phyloP scores from a whole-genome alignment of 108 stramenopile genomes.

The Skeletonema grethae region DNA sequence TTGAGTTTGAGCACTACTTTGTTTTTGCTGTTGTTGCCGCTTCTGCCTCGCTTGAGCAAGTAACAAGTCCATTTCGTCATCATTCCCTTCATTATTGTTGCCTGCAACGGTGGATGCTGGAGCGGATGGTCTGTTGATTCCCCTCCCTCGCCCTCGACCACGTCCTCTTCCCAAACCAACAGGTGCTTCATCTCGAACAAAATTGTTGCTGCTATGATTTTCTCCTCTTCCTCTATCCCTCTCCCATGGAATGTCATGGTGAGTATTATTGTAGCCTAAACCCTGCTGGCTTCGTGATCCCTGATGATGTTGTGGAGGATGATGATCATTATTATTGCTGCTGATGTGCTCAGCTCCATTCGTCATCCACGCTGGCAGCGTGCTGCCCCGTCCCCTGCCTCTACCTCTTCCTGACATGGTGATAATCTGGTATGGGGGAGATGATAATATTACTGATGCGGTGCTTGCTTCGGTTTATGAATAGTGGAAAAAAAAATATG shows the following conservation, averaged over 20 bases:
- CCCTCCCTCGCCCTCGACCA: constrained; percentile 14
- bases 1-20: neutral
- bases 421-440: too few relatives aligned
- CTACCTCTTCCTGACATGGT: constrained; percentile 29
- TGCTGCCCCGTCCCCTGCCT: constrained; percentile 64
- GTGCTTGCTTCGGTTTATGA: too few relatives aligned
- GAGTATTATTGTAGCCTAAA: constrained; percentile 2
- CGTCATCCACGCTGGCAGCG: constrained; percentile 80
- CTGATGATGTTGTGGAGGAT: neutral
- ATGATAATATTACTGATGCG: neutral
- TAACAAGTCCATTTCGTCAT: constrained; percentile 37
- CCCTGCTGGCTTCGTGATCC: neutral
- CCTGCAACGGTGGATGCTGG: neutral
- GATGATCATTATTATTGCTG: neutral
- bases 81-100: constrained; percentile 11
- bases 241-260: neutral
- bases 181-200: constrained; percentile 21
- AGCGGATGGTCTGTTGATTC: constrained; percentile 10
- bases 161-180: constrained; percentile 12
- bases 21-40: constrained; percentile 16
- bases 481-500: too few relatives aligned
- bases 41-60: constrained; percentile 43
- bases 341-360: neutral
- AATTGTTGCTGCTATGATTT: neutral
- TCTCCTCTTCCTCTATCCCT: constrained; percentile 33